phyloP scores from a whole-genome alignment of 441 rosid species.

The Iberis amara region DNA sequence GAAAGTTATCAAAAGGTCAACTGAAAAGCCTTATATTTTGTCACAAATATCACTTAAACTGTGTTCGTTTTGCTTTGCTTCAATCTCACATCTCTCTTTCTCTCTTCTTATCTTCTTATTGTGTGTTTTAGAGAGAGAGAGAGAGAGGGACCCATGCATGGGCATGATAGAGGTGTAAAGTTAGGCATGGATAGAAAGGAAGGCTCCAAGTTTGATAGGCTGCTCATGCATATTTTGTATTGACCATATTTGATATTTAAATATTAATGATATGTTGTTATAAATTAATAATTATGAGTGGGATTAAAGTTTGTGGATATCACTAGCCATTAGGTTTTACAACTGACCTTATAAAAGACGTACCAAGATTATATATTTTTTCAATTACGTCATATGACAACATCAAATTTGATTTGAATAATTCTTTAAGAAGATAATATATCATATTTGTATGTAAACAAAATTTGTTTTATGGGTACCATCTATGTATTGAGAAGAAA shows the following conservation, averaged over 20 bases:
- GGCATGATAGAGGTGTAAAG: constrained; percentile 37
- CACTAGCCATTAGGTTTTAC: constrained; percentile 22
- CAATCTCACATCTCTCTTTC: constrained; percentile 29
- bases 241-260: constrained; percentile 19
- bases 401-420: neutral
- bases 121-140: constrained; percentile 13
- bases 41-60: constrained; percentile 22
- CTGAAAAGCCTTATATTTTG: constrained; percentile 25
- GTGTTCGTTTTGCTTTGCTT: constrained; percentile 31
- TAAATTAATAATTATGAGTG: constrained; percentile 25
- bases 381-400: constrained; percentile 27
- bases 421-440: too few species aligned
- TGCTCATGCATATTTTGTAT: constrained; percentile 30
- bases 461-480: too few species aligned
- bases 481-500: too few species aligned
- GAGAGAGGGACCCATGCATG: constrained; percentile 37
- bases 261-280: neutral
- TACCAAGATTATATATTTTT: neutral
- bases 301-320: constrained; percentile 27
- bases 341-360: constrained; percentile 6
- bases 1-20: constrained; percentile 24
- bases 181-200: constrained; percentile 32
- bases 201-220: constrained; percentile 34
- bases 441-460: too few species aligned
- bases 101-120: neutral